Evolutionary conservation across 1,284 basidiomycete species (phyloP).

Genomic region (Pseudomicrostroma phylloplanum): DNA sequence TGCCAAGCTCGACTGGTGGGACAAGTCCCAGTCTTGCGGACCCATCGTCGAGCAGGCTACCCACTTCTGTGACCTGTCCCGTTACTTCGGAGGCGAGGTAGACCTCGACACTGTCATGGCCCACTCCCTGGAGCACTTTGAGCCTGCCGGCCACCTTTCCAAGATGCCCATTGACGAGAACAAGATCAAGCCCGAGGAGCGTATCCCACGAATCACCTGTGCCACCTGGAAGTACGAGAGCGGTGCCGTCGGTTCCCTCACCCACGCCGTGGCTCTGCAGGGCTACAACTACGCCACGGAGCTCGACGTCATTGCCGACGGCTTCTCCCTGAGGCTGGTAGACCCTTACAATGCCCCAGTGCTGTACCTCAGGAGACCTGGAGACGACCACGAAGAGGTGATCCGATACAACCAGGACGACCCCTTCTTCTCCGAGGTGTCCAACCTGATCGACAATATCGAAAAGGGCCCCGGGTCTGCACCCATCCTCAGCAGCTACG

Average conservation of each 20-base stretch:
- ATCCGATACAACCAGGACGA: conserved; percentile 49
- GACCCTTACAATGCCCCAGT: conserved; percentile 49
- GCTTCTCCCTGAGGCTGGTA: conserved; percentile 44
- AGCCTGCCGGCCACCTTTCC: conserved; percentile 68
- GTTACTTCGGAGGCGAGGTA: conserved; percentile 97
- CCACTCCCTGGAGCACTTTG: conserved; percentile 48
- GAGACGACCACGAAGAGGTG: conserved; percentile 50
- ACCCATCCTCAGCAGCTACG: conserved; percentile 21
- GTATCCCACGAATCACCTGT: conserved; percentile 47
- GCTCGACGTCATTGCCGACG: conserved; percentile 43
- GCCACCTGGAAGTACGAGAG: conserved; percentile 49
- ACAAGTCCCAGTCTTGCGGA: conserved; percentile 82
- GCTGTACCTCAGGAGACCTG: conserved; percentile 47
- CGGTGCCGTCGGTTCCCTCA: conserved; percentile 47
- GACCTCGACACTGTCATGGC: conserved; percentile 70
- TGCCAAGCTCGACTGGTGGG: conserved; percentile 89
- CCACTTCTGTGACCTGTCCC: conserved; percentile 67
- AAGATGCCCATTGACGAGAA: conserved; percentile 75
- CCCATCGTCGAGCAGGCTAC: conserved; percentile 96
- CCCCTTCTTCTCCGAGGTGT: conserved; percentile 50
- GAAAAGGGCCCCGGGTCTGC: conserved; percentile 34
- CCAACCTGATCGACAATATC: conserved; percentile 47
- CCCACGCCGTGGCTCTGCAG: conserved; percentile 49
- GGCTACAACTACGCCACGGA: conserved; percentile 49
- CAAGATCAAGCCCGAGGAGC: conserved; percentile 57